Conservation (phyloP, 129 eudicot genomes). For the Escallonia rubra region DNA sequence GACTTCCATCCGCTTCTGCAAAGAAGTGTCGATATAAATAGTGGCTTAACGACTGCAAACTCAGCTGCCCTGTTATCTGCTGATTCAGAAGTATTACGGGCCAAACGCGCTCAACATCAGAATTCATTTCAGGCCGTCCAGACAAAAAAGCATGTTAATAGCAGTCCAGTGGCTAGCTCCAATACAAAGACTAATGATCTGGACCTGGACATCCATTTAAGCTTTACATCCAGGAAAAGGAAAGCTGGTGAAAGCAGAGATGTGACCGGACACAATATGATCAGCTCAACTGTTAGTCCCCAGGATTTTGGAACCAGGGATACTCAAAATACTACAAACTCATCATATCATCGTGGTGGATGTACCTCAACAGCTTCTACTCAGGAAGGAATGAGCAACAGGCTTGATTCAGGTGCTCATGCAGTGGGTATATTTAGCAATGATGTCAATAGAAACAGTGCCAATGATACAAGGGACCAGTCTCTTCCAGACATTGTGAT, state of each 20-base stretch:
- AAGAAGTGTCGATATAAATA: slow-evolving; percentile 41
- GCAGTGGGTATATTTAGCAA: slow-evolving; percentile 14
- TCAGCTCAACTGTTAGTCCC: neutral
- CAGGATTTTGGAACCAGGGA: slow-evolving; percentile 19
- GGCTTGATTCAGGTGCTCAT: slow-evolving; percentile 32
- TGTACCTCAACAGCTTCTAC: neutral
- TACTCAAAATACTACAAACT: slow-evolving; percentile 11
- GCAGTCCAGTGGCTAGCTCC: slow-evolving; percentile 36
- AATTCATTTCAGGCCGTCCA: slow-evolving; percentile 8
- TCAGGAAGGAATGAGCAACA: slow-evolving; percentile 20
- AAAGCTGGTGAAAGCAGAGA: slow-evolving; percentile 21
- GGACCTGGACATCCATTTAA: slow-evolving; percentile 71
- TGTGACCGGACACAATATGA: neutral
- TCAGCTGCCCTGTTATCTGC: slow-evolving; percentile 20
- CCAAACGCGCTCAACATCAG: slow-evolving; percentile 10
- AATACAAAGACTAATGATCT: slow-evolving; percentile 35
- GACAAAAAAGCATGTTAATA: slow-evolving; percentile 14
- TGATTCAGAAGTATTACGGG: slow-evolving; percentile 22
- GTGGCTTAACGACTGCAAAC: slow-evolving; percentile 9
- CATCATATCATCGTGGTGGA: neutral
- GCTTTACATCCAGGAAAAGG: slow-evolving; percentile 45
- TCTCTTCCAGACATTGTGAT: slow-evolving; percentile 71
- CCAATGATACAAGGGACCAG: slow-evolving; percentile 20
- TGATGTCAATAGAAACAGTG: slow-evolving; percentile 4
- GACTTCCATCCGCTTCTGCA: slow-evolving; percentile 93